A percentile compares a stretch with the other conserved stretches of the same genome.
These are phyloP conservation scores for Serendipita sp. DNA, from an alignment of 1,284 basidiomycete species.

Conservation along the genomic window DNA sequence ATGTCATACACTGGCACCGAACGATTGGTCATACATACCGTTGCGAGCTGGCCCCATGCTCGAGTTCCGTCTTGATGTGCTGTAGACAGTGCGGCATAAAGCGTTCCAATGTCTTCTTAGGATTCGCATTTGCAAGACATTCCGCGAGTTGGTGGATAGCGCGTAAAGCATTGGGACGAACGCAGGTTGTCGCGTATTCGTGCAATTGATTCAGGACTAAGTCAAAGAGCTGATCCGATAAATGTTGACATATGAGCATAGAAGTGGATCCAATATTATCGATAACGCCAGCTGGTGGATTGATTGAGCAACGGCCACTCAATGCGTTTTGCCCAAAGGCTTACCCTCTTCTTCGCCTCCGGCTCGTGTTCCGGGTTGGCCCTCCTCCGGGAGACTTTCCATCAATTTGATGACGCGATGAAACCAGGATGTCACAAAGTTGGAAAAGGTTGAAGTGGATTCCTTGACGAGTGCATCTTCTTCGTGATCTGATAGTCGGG, in stretches of 20 bases:
- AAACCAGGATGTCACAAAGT: conserved; percentile 78
- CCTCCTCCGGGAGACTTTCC: conserved; percentile 80
- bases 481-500: conserved; percentile 34
- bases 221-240: conserved; percentile 73
- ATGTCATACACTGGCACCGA: background rate
- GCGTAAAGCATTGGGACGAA: conserved; percentile 72
- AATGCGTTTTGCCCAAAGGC: conserved; percentile 7
- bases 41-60: conserved; percentile 73
- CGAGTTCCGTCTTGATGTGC: conserved; percentile 66
- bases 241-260: conserved; percentile 66
- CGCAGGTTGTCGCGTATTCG: conserved; percentile 62
- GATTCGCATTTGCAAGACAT: conserved; percentile 72
- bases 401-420: conserved; percentile 69
- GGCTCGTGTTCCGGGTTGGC: conserved; percentile 37
- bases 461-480: conserved; percentile 50
- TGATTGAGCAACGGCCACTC: background rate
- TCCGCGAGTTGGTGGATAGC: conserved; percentile 78
- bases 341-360: conserved; percentile 47
- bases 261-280: conserved; percentile 55
- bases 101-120: conserved; percentile 59
- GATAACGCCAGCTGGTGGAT: conserved; percentile 41
- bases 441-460: conserved; percentile 48
- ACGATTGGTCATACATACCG: conserved; percentile 21
- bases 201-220: conserved; percentile 70
- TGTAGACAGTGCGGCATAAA: conserved; percentile 62